Evolutionary conservation across 1,284 basidiomycete species (phyloP), one percentile per base, ranked within the genome.

Genomic region (Omphalotus olearius): DNA sequence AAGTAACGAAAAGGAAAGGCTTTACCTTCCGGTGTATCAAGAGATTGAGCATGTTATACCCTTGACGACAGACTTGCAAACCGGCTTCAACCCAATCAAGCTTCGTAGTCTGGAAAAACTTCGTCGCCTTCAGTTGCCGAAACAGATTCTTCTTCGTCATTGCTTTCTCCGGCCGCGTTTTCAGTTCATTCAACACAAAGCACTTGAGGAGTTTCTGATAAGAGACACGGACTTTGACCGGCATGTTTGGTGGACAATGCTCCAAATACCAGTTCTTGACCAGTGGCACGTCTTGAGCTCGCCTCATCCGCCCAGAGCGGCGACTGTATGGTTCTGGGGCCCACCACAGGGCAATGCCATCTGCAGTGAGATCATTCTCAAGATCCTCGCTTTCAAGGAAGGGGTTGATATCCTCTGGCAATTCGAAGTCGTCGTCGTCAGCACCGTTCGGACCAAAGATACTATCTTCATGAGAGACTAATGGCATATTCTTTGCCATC

Each of bases 51-150:
- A 99, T 99, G 74, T 99, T 99, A 75, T 98, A 99, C 30, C 96
- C 96, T 68, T 99, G 97, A 59, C 96, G 78, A 72, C 94, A 97
- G 51, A 99, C 97, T 72, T 99, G 97, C 56, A 99, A 74, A 64
- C 97, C 97, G 3, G 96, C 97, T 70, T 99, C 97, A 28, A 99
- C 96, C 97, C 97, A 99, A 69, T 99, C 97, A 61, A 99, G 74
- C 57, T 83, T 92, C 6, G 97, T 99, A 17, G 90, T 92, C 75
- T 99, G 97, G 86, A 99, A 99, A 76, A 99, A 99, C 72, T 99
- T 99, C 56, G 97, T 99, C 42, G 91, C 89, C 73, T 98, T 98
- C 54, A 99, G 78, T 67, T 95, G 92, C 53, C 91, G 80, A 80
- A 99, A 96, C 47, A 99, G 66, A 65, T 97, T 97, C 74, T 97